A percentile compares a stretch with the other conserved stretches of the same genome.
These are phyloP conservation scores for Ganoderma multipileum DNA, from an alignment of 1,284 basidiomycete genomes.

Conservation along the genomic window DNA sequence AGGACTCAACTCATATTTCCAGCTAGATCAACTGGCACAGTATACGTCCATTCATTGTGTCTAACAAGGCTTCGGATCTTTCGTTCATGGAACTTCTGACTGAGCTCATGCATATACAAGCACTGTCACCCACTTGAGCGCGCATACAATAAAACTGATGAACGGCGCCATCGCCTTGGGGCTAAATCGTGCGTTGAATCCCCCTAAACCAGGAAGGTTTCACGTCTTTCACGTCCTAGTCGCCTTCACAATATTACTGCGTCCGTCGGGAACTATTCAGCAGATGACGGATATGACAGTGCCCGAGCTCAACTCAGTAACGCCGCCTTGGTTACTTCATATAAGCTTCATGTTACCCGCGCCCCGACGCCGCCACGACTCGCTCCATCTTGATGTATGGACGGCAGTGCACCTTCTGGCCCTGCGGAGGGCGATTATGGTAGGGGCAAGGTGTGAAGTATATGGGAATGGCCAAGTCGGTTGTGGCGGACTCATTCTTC, in stretches of 20 bases:
- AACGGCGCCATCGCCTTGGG: background rate
- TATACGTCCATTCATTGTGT: too few species aligned
- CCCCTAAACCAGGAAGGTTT: background rate
- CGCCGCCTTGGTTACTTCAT: slow-evolving; percentile 6
- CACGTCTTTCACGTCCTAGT: background rate
- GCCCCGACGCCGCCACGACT: background rate
- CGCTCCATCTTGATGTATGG: background rate
- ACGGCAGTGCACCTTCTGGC: background rate
- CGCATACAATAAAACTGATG: background rate
- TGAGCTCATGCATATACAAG: background rate
- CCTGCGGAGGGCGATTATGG: background rate
- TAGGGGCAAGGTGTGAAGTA: background rate
- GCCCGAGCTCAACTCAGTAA: background rate
- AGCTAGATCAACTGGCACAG: too few species aligned
- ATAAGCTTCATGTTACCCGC: slow-evolving; percentile 7
- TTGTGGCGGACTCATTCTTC: background rate
- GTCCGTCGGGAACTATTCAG: background rate
- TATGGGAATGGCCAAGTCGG: background rate
- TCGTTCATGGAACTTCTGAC: too few species aligned
- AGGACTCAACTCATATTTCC: background rate
- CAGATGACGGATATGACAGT: slow-evolving; percentile 3
- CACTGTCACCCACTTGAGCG: background rate
- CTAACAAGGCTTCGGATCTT: too few species aligned
- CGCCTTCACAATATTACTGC: background rate
- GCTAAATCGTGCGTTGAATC: background rate